phyloP scores from a whole-genome alignment of 192 early-diverging fungal genomes.

The Backusella macrospora region DNA sequence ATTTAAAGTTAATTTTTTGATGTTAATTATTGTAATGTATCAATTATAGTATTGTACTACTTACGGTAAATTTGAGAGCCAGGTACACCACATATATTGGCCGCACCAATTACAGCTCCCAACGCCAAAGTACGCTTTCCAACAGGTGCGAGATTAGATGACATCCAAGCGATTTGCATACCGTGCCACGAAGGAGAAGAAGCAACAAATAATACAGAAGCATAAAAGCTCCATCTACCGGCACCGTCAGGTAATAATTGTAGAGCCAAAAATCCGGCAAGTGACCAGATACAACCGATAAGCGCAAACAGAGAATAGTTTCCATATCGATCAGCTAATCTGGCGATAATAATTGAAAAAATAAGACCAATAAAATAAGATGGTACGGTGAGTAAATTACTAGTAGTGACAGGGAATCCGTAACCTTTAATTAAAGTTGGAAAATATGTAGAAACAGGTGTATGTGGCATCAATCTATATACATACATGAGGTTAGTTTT shows the following conservation, averaged over 20 bases:
- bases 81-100: conserved; percentile 32
- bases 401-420: conserved; percentile 28
- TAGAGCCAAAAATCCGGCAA: conserved; percentile 33
- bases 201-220: conserved; percentile 11
- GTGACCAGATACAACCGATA: conserved; percentile 21
- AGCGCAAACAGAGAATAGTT: conserved; percentile 25
- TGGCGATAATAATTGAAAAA: conserved; percentile 25
- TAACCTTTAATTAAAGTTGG: conserved; percentile 26
- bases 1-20: not conserved
- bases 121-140: conserved; percentile 33
- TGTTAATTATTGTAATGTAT: not conserved
- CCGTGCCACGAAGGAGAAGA: conserved; percentile 34
- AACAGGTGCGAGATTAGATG: conserved; percentile 30
- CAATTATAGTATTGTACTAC: not conserved
- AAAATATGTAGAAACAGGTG: conserved; percentile 18
- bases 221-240: conserved; percentile 32
- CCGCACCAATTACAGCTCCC: conserved; percentile 30
- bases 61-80: conserved; percentile 35
- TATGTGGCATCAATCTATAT: conserved; percentile 27
- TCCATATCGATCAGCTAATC: conserved; percentile 17
- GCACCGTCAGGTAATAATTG: conserved; percentile 37
- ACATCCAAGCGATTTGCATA: conserved; percentile 39
- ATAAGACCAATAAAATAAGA: conserved; percentile 20
- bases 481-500: not conserved
- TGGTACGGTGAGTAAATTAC: conserved; percentile 24